phyloP scores from a whole-genome alignment of 2,329 filamentous ascomycete genomes.

The Aotearoamyces nothofagi region DNA sequence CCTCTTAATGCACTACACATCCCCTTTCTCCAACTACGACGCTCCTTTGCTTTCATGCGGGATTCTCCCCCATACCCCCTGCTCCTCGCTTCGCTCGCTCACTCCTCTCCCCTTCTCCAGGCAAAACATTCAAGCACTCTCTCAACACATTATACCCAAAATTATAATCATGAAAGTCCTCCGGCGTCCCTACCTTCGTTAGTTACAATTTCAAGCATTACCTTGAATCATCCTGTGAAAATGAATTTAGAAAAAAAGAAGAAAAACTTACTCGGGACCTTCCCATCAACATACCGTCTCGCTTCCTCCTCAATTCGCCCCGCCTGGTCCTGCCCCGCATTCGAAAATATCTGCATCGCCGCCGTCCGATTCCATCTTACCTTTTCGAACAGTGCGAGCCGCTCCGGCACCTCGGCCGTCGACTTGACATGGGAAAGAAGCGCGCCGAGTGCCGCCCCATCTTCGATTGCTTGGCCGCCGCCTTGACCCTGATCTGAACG shows the following conservation, averaged over 20 bases:
- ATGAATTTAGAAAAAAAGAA: too few relatives aligned
- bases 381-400: conserved; percentile 18
- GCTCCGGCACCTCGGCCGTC: conserved; percentile 7
- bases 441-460: conserved; percentile 19
- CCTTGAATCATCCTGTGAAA: background rate
- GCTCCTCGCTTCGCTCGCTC: too few relatives aligned
- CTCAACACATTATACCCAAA: conserved; percentile 16
- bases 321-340: conserved; percentile 20
- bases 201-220: background rate
- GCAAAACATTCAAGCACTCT: conserved; percentile 12
- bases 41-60: too few relatives aligned
- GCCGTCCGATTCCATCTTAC: conserved; percentile 18
- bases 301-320: conserved; percentile 17
- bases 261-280: conserved; percentile 17
- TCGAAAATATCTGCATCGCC: conserved; percentile 24
- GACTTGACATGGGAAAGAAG: conserved; percentile 9
- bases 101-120: too few relatives aligned
- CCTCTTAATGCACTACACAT: too few relatives aligned
- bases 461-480: conserved; percentile 20
- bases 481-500: conserved; percentile 17
- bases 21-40: too few relatives aligned
- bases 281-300: conserved; percentile 12
- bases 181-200: conserved; percentile 9
- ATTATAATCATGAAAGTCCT: conserved; percentile 14
- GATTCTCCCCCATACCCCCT: too few relatives aligned